Conservation (phyloP, 495 filamentous ascomycete species). For the Penicillium cinerascens region DNA sequence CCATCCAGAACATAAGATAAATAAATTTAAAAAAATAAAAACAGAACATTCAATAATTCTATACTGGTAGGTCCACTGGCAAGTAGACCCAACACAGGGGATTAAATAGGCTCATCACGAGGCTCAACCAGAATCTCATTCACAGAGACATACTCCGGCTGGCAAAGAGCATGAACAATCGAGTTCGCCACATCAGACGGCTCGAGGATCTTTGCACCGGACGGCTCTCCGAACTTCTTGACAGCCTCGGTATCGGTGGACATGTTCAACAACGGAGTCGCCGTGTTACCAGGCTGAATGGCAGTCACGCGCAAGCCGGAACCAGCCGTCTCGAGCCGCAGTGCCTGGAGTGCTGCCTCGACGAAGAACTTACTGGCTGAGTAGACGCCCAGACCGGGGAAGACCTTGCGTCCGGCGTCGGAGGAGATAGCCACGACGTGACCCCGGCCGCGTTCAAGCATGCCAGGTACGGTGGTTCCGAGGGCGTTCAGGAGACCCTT, state of each 20-base stretch:
- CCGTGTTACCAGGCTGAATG: slow-evolving; percentile 65
- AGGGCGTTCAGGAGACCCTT: slow-evolving; percentile 65
- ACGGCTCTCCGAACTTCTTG: slow-evolving; percentile 65
- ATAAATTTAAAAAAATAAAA: not conserved
- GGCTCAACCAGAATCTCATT: slow-evolving; percentile 72
- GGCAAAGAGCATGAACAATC: slow-evolving; percentile 60
- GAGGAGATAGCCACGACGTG: slow-evolving; percentile 70
- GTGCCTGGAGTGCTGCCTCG: slow-evolving; percentile 61
- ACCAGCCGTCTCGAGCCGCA: slow-evolving; percentile 65
- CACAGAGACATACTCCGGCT: slow-evolving; percentile 63
- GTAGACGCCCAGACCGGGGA: slow-evolving; percentile 71
- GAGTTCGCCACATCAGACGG: slow-evolving; percentile 60
- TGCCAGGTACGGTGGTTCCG: slow-evolving; percentile 54
- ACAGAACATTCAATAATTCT: not conserved
- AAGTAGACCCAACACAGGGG: not conserved
- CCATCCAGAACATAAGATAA: too few relatives aligned
- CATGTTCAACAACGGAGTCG: slow-evolving; percentile 61
- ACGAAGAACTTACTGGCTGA: slow-evolving; percentile 72
- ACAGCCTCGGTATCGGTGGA: slow-evolving; percentile 63
- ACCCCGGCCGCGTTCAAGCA: slow-evolving; percentile 57
- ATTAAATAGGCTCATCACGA: slow-evolving; percentile 63
- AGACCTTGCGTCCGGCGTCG: slow-evolving; percentile 66
- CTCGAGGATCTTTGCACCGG: slow-evolving; percentile 61
- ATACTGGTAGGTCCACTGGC: not conserved
- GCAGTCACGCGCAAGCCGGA: slow-evolving; percentile 60